Evolutionary conservation across 2,329 filamentous ascomycete species (phyloP), one percentile per base, ranked within the genome.

Genomic region (Catunica adiposa): DNA sequence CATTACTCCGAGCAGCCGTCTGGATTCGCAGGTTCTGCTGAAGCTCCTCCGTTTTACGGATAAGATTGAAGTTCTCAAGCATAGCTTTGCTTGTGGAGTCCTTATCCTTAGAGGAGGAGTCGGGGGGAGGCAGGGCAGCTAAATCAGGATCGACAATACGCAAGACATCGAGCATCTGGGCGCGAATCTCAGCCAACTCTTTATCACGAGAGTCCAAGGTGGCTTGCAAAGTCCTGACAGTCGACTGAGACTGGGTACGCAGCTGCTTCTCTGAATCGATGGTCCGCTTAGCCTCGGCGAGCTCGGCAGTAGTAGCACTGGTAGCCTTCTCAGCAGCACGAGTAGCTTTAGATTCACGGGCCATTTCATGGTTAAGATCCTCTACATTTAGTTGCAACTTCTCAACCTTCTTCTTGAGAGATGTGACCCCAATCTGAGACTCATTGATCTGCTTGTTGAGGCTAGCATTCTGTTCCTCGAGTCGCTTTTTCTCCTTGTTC

Each of bases 341-440:
- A 64, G 83, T 92, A 20, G 82, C 81, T 70, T 96, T 94, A 64
- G 89, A 87, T 68, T 96, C 90, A 29, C 89, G 79, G 52, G 86
- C 85, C 55, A 96, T 78, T 67, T 97, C 89, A 62, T 97, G 90
- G 62, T 88, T 94, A 37, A 96, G 73, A 66, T 98, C 90, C 66
- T 98, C 90, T 7, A 97, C 70, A 63, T 78, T 89, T 44, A 97
- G 76, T 53, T 89, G 80, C 26, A 97, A 74, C 68, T 96, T 96
- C 69, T 97, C 90, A 54, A 92, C 85, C 67, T 92, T 88, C 73
- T 97, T 97, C 66, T 96, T 89, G 6, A 96, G 71, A 1, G 86
- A 85, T 0, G 85, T 85, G 61, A 94, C 81, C 3, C 81, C 81
- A 23, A 96, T 69, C 63, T 96, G 90, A 4, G 86, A 77, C 61